A percentile compares a stretch with the other conserved stretches of the same genome.
These are phyloP conservation scores for Fusarium sp. DNA, from an alignment of 2,329 filamentous ascomycete species.

Conservation along the genomic window DNA sequence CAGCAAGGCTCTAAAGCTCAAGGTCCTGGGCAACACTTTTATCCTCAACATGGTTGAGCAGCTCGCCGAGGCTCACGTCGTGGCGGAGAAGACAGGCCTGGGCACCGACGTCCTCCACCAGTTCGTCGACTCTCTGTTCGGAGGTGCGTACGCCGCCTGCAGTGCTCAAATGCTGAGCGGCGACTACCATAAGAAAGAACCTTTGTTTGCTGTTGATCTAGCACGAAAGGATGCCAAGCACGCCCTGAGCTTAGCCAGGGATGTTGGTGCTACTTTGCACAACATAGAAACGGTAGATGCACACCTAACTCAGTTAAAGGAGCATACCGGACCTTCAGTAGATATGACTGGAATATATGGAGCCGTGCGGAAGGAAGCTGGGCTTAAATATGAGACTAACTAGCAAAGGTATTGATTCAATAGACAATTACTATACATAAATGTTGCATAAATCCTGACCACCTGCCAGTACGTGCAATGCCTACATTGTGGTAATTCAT, in stretches of 20 bases:
- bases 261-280: slow-evolving; percentile 70
- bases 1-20: slow-evolving; percentile 77
- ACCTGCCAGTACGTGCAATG: background rate
- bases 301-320: slow-evolving; percentile 77
- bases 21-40: slow-evolving; percentile 89
- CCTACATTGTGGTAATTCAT: background rate
- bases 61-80: slow-evolving; percentile 80
- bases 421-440: background rate
- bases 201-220: slow-evolving; percentile 85
- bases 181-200: slow-evolving; percentile 81
- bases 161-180: slow-evolving; percentile 79
- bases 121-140: slow-evolving; percentile 80
- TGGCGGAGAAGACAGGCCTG: slow-evolving; percentile 85
- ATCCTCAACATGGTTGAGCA: slow-evolving; percentile 85
- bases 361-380: slow-evolving; percentile 78
- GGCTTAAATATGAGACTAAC: slow-evolving; percentile 78
- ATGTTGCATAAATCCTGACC: background rate
- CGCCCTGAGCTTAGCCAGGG: slow-evolving; percentile 74
- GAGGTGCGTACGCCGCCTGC: slow-evolving; percentile 81
- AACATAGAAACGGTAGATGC: slow-evolving; percentile 75
- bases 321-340: slow-evolving; percentile 74
- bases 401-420: background rate
- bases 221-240: slow-evolving; percentile 86
- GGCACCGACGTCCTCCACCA: slow-evolving; percentile 77
- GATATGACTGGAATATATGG: slow-evolving; percentile 90